Conservation (phyloP, 148 eudicot genomes). For the Pouteria glomerata region DNA sequence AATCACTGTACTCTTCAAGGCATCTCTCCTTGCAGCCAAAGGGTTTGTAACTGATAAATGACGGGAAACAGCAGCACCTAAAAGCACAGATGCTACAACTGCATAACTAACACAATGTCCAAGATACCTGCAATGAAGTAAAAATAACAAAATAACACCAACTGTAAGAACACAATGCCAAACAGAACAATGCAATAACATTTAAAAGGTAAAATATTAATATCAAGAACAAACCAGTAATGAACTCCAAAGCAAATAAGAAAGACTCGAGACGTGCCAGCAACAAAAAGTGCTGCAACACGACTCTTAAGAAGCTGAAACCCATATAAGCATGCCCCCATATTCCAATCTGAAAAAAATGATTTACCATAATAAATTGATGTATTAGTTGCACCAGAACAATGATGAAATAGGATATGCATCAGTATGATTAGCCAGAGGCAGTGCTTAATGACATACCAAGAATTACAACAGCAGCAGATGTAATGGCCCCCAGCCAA, state of each 20-base stretch:
- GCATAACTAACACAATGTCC: conserved; percentile 98
- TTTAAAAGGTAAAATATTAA: not conserved
- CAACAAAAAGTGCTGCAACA: conserved; percentile 80
- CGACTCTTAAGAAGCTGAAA: conserved; percentile 87
- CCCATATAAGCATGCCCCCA: conserved; percentile 96
- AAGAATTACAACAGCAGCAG: conserved; percentile 89
- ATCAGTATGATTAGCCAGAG: conserved; percentile 17
- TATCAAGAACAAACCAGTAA: conserved; percentile 68
- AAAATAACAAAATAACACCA: conserved; percentile 6
- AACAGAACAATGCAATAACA: not conserved
- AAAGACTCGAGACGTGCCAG: conserved; percentile 89
- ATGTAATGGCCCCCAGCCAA: conserved; percentile 96
- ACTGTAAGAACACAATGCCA: not conserved
- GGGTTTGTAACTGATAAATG: conserved; percentile 82
- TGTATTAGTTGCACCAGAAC: not conserved
- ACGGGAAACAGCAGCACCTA: conserved; percentile 98
- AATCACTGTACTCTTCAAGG: conserved; percentile 88
- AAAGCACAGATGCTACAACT: conserved; percentile 87
- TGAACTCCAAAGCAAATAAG: conserved; percentile 96
- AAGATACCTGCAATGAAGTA: conserved; percentile 54
- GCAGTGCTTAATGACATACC: conserved; percentile 37
- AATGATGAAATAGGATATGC: not conserved
- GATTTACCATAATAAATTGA: conserved; percentile 1
- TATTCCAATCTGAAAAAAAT: conserved; percentile 75
- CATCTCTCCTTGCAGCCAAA: conserved; percentile 96